phyloP scores from a whole-genome alignment of 768 basidiomycete genomes.

The Polyporus arcularius region DNA sequence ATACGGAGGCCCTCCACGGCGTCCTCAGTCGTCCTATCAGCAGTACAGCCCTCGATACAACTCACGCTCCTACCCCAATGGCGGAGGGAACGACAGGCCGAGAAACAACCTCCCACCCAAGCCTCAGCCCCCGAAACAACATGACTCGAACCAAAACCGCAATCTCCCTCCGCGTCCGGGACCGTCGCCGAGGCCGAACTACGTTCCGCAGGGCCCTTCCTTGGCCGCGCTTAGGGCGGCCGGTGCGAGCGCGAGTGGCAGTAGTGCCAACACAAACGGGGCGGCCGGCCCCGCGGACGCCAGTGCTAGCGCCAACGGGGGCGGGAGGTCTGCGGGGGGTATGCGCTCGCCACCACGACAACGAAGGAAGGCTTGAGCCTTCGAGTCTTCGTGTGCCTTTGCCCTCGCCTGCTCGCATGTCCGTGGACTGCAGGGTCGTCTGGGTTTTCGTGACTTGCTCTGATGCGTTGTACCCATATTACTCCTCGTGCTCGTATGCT shows the following conservation, averaged over 20 bases:
- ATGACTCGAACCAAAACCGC: background rate
- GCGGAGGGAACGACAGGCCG: background rate
- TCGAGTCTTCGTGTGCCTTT: background rate
- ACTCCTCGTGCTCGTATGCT: background rate
- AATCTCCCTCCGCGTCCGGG: background rate
- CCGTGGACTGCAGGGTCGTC: no score
- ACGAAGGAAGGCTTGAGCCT: background rate
- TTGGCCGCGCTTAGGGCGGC: background rate
- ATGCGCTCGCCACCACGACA: background rate
- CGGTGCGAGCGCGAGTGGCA: background rate
- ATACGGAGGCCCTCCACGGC: background rate
- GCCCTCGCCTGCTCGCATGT: background rate
- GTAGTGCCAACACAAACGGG: background rate
- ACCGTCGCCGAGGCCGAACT: background rate
- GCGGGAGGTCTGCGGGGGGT: background rate
- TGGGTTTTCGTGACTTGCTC: background rate
- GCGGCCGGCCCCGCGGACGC: background rate
- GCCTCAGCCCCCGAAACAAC: background rate
- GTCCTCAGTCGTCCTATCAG: conserved; percentile 6
- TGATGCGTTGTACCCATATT: background rate
- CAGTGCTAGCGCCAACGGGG: background rate
- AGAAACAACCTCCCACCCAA: background rate
- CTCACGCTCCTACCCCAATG: background rate
- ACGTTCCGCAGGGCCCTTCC: background rate
- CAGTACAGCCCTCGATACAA: background rate